phyloP scores from a whole-genome alignment of 2,329 filamentous ascomycete genomes.

The Bipolaris zeicola region DNA sequence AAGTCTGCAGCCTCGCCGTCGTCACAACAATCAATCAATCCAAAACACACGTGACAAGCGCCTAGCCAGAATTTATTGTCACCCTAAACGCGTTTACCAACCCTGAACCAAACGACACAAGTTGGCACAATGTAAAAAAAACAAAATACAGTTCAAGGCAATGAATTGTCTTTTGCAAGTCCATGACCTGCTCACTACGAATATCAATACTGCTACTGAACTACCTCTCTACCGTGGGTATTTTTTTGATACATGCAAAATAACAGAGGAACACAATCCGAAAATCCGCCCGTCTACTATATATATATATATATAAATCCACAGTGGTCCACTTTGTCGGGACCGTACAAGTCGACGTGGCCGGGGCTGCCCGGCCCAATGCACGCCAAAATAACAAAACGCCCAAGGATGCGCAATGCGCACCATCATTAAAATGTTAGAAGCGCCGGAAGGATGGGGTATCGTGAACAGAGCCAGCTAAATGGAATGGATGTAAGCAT shows the following conservation, averaged over 20 bases:
- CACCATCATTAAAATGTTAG: conserved; percentile 4
- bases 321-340: not conserved
- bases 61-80: not conserved
- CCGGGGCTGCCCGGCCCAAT: conserved; percentile 5
- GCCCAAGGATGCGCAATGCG: conserved; percentile 7
- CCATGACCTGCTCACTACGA: too few species aligned
- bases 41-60: not conserved
- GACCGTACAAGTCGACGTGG: conserved; percentile 3
- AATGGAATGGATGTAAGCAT: conserved; percentile 6
- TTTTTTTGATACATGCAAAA: not conserved
- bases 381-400: conserved; percentile 12
- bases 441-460: conserved; percentile 21
- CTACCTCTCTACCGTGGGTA: not conserved
- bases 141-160: too few species aligned
- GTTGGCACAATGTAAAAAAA: too few species aligned
- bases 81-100: not conserved
- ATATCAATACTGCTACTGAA: not conserved
- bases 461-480: conserved; percentile 21
- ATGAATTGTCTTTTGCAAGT: too few species aligned
- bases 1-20: not conserved
- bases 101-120: not conserved
- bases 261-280: not conserved
- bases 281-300: not conserved
- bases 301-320: not conserved
- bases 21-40: not conserved